Base-by-base conservation (phyloP, 768 basidiomycete genomes). In the Lactarius akahatsu region DNA sequence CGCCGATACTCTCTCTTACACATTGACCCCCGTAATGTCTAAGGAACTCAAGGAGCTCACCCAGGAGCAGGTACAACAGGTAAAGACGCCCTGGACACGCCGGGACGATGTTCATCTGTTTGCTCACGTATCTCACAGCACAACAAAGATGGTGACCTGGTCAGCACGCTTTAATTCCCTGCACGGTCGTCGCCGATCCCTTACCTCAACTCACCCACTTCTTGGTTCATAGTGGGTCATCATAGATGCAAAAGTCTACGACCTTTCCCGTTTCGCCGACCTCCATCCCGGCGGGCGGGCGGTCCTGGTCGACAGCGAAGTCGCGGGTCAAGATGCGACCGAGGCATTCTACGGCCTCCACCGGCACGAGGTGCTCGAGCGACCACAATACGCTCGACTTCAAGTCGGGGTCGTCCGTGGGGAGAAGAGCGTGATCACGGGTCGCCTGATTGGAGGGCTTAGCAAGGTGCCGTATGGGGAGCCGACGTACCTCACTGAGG, bases 331-430 rank as follows among this genome's bases (percentile, higher is more conserved):
- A 73, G 94, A 96, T 72, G 88, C 88, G 1, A 96, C 93, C 0
- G 89, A 92, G 41, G 82, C 83, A 6, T 96, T 97, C 80, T 96
- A 87, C 72, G 85, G 90, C 54, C 85, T 97, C 59, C 95, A 97
- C 73, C 83, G 92, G 20, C 83, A 86, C 60, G 94, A 95, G 72
- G 86, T 96, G 16, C 83, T 97, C 59, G 80, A 83, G 66, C 86
- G 82, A 69, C 87, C 90, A 0, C 88, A 90, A 65, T 92, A 87
- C 71, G 77, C 81, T 50, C 85, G 90, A 2, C 81, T 94, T 15
- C 82, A 85, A 66, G 85, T 94, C 62, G 93, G 92, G 26, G 76
- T 76, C 20, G 79, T 94, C 62, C 78, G 80, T 52, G 91, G 86
- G 47, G 81, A 90, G 78, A 74, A 84, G 73, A 82, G 82, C 32